Percentiles rank a stretch among this genome's conserved stretches.
Conservation (phyloP, 2,329 filamentous ascomycete genomes). For the Aspergillus ruber region DNA sequence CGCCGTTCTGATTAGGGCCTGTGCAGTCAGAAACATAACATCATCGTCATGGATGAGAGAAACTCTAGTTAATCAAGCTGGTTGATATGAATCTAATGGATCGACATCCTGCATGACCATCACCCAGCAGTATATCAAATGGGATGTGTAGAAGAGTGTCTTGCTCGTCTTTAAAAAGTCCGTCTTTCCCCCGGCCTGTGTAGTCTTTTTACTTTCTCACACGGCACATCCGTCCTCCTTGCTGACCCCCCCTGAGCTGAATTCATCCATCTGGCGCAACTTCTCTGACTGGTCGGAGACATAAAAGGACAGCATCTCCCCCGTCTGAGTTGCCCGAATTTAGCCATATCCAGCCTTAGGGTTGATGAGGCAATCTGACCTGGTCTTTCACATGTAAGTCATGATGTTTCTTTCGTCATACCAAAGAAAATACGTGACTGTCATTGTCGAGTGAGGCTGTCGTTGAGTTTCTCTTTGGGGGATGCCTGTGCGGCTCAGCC, state of each 20-base stretch:
- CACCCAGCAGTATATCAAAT: slow-evolving; percentile 38
- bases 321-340: not conserved
- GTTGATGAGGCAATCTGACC: not conserved
- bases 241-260: not conserved
- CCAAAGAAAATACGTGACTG: too few relatives aligned
- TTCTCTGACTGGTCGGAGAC: not conserved
- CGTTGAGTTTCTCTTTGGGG: too few relatives aligned
- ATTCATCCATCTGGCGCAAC: not conserved
- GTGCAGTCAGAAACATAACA: not conserved
- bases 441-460: too few relatives aligned
- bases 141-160: slow-evolving; percentile 33
- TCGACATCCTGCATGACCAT: slow-evolving; percentile 42
- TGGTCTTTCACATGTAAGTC: not conserved
- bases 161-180: slow-evolving; percentile 29
- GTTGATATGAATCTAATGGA: slow-evolving; percentile 17
- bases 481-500: not conserved
- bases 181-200: slow-evolving; percentile 17
- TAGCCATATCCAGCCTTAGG: not conserved
- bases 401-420: not conserved
- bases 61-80: slow-evolving; percentile 1
- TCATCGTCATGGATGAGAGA: not conserved
- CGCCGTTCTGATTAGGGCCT: not conserved
- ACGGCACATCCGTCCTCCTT: slow-evolving; percentile 8
- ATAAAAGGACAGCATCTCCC: too few relatives aligned
- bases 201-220: slow-evolving; percentile 18